Conservation (phyloP, 345 rosid species). For the Diplotaxis tenuifolia region DNA sequence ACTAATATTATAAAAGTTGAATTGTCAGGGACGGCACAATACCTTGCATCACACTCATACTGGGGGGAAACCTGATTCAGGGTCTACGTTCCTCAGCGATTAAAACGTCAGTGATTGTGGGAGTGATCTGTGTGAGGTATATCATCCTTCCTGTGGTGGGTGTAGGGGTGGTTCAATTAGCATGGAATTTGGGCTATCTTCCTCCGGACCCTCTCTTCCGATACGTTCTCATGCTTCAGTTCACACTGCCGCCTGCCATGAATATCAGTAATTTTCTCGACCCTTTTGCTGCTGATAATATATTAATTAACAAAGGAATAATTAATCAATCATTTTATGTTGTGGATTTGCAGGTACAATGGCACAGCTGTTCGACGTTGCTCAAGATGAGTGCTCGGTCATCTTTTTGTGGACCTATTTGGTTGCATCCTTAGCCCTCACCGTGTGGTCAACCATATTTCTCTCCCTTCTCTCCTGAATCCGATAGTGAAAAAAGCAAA, state of each 20-base stretch:
- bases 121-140: conserved; percentile 62
- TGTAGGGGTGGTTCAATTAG: conserved; percentile 64
- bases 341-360: conserved; percentile 65
- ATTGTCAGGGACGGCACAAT: conserved; percentile 80
- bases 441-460: conserved; percentile 80
- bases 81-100: conserved; percentile 73
- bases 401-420: conserved; percentile 86
- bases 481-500: neutral
- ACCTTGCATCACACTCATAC: conserved; percentile 84
- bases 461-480: conserved; percentile 65
- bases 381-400: conserved; percentile 88
- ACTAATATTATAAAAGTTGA: neutral
- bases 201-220: conserved; percentile 71
- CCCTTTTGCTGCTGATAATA: neutral
- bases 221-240: conserved; percentile 81
- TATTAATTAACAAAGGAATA: neutral
- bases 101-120: conserved; percentile 49
- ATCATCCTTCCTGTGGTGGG: conserved; percentile 63
- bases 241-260: conserved; percentile 87
- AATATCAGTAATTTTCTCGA: conserved; percentile 56
- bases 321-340: neutral
- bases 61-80: conserved; percentile 86
- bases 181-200: conserved; percentile 65
- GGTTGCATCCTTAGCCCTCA: conserved; percentile 73
- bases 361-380: conserved; percentile 82